phyloP scores from a whole-genome alignment of 2,329 filamentous ascomycete genomes.

The Cordyceps cateniannulata region DNA sequence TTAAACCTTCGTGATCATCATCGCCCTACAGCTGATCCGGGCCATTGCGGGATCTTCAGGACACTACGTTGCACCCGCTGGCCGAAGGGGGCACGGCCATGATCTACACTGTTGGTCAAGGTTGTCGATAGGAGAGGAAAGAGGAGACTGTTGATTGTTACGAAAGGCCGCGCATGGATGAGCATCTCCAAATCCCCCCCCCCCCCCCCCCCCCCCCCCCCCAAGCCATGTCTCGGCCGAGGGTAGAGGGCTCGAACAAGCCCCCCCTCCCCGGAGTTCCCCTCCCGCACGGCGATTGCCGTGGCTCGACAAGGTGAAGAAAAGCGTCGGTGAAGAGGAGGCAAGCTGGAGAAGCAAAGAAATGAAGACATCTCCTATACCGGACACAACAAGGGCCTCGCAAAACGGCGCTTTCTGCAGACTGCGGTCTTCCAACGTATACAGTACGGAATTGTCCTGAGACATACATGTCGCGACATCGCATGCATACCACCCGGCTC shows the following conservation, averaged over 20 bases:
- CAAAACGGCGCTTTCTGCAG: background rate
- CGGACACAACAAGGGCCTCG: no score
- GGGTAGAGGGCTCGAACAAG: no score
- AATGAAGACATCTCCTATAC: background rate
- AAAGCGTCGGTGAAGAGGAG: background rate
- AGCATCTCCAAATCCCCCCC: no score
- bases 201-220: no score
- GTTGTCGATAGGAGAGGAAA: no score
- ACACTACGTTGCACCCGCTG: slow-evolving; percentile 1
- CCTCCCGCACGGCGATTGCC: background rate
- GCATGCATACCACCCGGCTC: no score
- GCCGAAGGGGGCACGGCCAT: no score
- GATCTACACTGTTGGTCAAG: no score
- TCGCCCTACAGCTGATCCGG: slow-evolving; percentile 1
- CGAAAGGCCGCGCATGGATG: no score
- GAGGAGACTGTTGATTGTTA: no score
- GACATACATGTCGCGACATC: background rate
- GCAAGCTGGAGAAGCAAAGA: background rate
- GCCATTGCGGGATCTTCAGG: slow-evolving; percentile 8
- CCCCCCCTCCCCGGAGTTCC: background rate
- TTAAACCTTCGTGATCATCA: background rate
- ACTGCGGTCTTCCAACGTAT: no score
- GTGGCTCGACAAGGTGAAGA: background rate
- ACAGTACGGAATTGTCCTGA: background rate
- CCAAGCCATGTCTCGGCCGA: no score